These are phyloP conservation scores for Fusarium sp. DNA, from an alignment of 2,329 filamentous ascomycete genomes.

Conservation along the genomic window DNA sequence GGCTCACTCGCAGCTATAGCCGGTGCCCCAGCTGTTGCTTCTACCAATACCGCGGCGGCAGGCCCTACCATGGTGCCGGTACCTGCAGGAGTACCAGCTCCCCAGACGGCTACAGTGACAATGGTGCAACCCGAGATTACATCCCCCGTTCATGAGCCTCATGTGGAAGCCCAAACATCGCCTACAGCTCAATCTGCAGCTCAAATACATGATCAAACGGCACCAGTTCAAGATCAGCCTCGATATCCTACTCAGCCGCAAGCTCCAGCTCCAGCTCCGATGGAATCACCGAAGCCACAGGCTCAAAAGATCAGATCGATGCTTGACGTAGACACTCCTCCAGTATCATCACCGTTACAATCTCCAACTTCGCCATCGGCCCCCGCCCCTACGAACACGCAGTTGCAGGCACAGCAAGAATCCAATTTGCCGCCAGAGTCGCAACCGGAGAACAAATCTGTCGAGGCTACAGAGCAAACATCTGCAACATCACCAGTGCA, in stretches of 20 bases:
- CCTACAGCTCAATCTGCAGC: constrained; percentile 8
- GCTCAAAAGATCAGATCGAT: constrained; percentile 30
- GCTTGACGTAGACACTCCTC: constrained; percentile 24
- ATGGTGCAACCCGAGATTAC: constrained; percentile 18
- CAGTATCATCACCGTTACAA: not conserved
- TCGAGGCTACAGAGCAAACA: constrained; percentile 14
- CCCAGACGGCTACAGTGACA: constrained; percentile 22
- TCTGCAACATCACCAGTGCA: constrained; percentile 2
- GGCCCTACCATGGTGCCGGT: not conserved
- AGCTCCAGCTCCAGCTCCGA: not conserved
- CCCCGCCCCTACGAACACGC: not conserved
- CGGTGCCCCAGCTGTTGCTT: constrained; percentile 13
- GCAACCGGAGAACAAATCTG: constrained; percentile 8
- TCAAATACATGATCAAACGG: constrained; percentile 1
- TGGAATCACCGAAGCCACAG: not conserved
- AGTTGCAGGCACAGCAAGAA: constrained; percentile 11
- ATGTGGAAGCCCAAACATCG: constrained; percentile 5
- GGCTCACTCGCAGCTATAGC: constrained; percentile 25
- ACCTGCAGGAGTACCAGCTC: constrained; percentile 4
- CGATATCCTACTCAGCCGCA: not conserved
- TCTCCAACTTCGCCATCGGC: constrained; percentile 1
- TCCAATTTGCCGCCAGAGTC: constrained; percentile 6
- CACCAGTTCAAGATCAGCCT: constrained; percentile 2
- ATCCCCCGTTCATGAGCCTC: constrained; percentile 10
- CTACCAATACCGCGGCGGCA: constrained; percentile 8